A percentile compares a stretch with the other conserved stretches of the same genome.
Conservation (phyloP, 352 stramenopile species). For the Globisporangium alternatum region DNA sequence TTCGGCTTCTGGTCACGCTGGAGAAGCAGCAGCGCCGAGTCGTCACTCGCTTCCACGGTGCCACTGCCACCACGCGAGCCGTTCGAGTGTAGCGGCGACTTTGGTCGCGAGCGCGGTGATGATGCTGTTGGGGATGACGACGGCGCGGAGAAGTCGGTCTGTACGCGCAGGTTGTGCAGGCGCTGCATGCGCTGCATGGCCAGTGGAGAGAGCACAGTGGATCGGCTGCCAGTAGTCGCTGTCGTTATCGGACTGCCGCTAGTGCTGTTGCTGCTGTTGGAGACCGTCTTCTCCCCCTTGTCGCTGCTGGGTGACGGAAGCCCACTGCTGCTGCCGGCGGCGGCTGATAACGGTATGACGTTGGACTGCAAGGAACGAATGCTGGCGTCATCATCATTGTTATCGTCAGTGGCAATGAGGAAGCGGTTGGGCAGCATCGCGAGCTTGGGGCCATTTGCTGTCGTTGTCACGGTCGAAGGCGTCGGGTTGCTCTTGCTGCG, state of each 20-base stretch:
- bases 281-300: not conserved
- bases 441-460: slow-evolving; percentile 1
- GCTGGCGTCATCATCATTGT: not conserved
- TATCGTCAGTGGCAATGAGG: not conserved
- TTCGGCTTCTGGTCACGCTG: not conserved
- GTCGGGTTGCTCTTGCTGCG: slow-evolving; percentile 13
- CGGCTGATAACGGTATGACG: not conserved
- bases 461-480: not conserved
- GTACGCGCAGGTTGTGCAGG: slow-evolving; percentile 29
- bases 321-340: not conserved
- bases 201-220: slow-evolving; percentile 21
- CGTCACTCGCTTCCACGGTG: not conserved
- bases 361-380: not conserved
- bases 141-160: slow-evolving; percentile 25
- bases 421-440: slow-evolving; percentile 13
- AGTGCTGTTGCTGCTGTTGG: slow-evolving; percentile 10
- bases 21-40: slow-evolving; percentile 4
- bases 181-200: slow-evolving; percentile 37
- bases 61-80: not conserved
- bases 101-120: not conserved
- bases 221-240: not conserved
- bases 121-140: not conserved
- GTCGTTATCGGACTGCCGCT: not conserved
- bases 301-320: not conserved
- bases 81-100: slow-evolving; percentile 5